Evolutionary conservation across 768 basidiomycete species (phyloP).

Genomic region (Boletus edulis): DNA sequence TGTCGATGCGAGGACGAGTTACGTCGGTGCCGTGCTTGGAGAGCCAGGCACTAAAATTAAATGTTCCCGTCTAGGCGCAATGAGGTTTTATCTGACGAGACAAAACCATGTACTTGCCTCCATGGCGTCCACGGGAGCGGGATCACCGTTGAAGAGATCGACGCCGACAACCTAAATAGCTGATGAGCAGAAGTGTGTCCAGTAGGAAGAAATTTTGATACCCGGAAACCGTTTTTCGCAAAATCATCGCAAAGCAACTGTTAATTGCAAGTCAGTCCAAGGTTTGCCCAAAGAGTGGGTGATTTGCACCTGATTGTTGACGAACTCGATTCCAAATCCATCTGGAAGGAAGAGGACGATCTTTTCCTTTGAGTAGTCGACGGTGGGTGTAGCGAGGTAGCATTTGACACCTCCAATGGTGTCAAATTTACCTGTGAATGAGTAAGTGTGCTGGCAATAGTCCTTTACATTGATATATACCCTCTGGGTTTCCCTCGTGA

Average conservation of each 20-base stretch:
- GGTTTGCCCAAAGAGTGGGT: not conserved
- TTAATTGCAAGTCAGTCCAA: not conserved
- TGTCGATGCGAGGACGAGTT: constrained; percentile 46
- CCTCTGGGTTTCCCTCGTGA: not conserved
- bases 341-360: not conserved
- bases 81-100: not conserved
- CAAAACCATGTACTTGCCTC: not conserved
- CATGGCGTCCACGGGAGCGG: constrained; percentile 25
- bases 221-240: constrained; percentile 3
- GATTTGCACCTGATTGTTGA: not conserved
- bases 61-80: constrained; percentile 14
- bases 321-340: not conserved
- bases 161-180: not conserved
- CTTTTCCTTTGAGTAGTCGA: not conserved
- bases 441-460: too few relatives aligned
- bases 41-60: constrained; percentile 45
- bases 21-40: constrained; percentile 35
- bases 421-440: not conserved
- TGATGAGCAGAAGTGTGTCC: not conserved
- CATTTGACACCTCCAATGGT: not conserved
- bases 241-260: not conserved
- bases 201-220: not conserved
- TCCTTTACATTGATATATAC: not conserved
- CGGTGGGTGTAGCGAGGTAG: not conserved
- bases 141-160: constrained; percentile 38